Evolutionary conservation across 257 asterid species (phyloP), one percentile per base, ranked within the genome.

Genomic region (Capsicum rhomboideum): DNA sequence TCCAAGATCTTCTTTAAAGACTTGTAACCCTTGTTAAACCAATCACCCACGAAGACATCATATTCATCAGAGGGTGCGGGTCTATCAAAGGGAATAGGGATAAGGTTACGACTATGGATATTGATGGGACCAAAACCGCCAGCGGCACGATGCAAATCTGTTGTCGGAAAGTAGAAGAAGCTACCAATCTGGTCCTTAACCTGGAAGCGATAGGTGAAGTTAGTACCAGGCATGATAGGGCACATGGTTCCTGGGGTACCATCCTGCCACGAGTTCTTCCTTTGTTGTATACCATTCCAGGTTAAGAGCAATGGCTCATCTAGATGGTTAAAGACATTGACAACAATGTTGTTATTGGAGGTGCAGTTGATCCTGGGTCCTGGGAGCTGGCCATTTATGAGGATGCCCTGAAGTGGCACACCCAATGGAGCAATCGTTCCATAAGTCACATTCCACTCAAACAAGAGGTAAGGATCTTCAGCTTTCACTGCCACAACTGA

Each of bases 261-360:
- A 9, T 83, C 85, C 18, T 83, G 85, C 85, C 85, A 83, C 12
- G 82, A 83, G 28, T 83, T 71, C 82, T 83, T 83, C 46, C 85
- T 71, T 10, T 83, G 85, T 13, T 83, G 85, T 17, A 83, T 18
- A n/a, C 85, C 72, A 10, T 79, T 56, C 83, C 83, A 79, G 29
- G 83, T 79, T 2, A 79, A 20, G n/a, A 79, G 40, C 71, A 79
- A 79, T 2, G 83, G 83, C 31, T 79, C 83, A n/a, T 79, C 83
- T 16, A 79, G 20, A 58, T 79, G 34, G 53, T 79, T 79, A 3
- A 79, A 79, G 8, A 79, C 83, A 18, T 79, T 79, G 9, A 79
- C 34, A 34, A 79, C 72, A 0, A 79, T 55, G 10, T 79, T 79
- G 55, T 79, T 79, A n/a, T 79, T 79, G 12, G 83, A 79, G 9